Base-by-base conservation (phyloP, 2,329 filamentous ascomycete genomes). In the Aureobasidium uvarum region DNA sequence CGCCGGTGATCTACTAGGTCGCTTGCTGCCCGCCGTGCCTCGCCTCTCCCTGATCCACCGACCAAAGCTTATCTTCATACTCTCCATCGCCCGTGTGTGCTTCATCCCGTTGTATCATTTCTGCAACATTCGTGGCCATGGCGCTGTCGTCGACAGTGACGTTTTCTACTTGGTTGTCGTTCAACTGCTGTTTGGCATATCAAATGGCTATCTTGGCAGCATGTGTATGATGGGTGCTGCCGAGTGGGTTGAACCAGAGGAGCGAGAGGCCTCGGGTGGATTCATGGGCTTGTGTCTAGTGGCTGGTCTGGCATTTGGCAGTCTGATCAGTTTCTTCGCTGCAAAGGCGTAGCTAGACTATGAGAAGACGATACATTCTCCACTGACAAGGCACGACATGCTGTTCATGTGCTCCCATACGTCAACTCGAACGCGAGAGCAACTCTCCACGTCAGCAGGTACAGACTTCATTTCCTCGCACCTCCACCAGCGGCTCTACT, bases 251-350 rank as follows among this genome's bases (percentile, higher is more conserved):
- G 88, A 89, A 4, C 85, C 89, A 1, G 86, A 88, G 11, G 94
- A 99, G 80, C 83, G 90, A 39, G 92, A 96, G 79, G 93, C 92
- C 6, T 88, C 92, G 0, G 95, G 94, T 54, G 92, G 90, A 1
- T 98, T 98, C 75, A 98, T 99, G 95, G 89, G 90, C 3, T 77
- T 97, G 68, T 92, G 89, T 75, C 84, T 98, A n/a, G 91, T 97
- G 20, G 86, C 85, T 5, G 95, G 95, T 0, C 78, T 98, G 77
- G 86, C 92, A 1, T 82, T 83, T 28, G 95, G 95, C n/a, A 98
- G 94, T 78, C 77, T 98, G 71, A 76, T 96, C 74, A 98, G 93
- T 75, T 99, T 98, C 77, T 82, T 87, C 11, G 86, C 86, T 68
- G 84, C 88, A 58, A 71, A 72, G 6, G 69, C 68, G 23, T 73